Conservation (phyloP, 139 green algal genomes). For the Limnomonas spitsbergensis region DNA sequence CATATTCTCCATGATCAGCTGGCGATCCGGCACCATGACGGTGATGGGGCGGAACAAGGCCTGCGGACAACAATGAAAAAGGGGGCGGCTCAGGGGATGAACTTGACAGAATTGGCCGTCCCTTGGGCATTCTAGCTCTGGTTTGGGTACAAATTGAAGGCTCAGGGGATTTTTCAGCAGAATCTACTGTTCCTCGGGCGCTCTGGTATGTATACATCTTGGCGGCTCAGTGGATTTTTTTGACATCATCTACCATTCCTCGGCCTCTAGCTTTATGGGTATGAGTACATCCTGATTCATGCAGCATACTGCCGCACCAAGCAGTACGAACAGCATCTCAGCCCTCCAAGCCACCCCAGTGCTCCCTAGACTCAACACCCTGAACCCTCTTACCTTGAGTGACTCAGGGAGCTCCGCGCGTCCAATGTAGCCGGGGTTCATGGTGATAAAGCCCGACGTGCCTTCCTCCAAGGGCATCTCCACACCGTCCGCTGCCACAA, state of each 20-base stretch:
- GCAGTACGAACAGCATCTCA: no score
- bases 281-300: no score
- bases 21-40: slow-evolving; percentile 78
- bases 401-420: slow-evolving; percentile 80
- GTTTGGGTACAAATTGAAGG: not conserved
- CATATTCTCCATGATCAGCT: slow-evolving; percentile 91
- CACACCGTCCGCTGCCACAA: slow-evolving; percentile 74
- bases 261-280: no score
- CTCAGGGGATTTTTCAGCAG: not conserved
- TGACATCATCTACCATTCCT: no score
- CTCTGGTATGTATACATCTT: no score
- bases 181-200: no score
- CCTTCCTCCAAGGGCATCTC: slow-evolving; percentile 40
- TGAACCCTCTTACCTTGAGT: slow-evolving; percentile 52
- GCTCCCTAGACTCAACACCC: not conserved
- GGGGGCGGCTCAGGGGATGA: not conserved
- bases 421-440: slow-evolving; percentile 88
- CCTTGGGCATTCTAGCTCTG: no score
- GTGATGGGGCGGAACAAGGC: slow-evolving; percentile 83
- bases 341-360: no score
- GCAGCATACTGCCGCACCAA: no score
- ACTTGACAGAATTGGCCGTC: no score
- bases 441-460: slow-evolving; percentile 79
- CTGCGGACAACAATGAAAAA: slow-evolving; percentile 7
- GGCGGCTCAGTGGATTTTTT: no score